Percentiles rank a stretch among this genome's conserved stretches.
Evolutionary conservation across 2,329 filamentous ascomycete genomes (phyloP).

Genomic region (Hymenoscyphus repandus): DNA sequence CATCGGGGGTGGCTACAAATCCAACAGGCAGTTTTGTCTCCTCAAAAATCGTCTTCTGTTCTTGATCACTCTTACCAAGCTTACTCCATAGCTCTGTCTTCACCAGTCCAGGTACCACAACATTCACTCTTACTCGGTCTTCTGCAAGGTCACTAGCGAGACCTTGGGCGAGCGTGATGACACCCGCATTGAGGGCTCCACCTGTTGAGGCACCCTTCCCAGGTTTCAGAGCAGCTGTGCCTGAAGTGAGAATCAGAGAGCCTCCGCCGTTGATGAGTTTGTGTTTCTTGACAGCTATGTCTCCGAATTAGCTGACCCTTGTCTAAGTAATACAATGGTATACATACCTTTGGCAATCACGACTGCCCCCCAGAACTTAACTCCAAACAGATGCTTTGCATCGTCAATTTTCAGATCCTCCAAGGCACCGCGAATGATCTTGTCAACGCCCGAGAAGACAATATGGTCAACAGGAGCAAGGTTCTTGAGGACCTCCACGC

Average conservation of each 20-base stretch:
- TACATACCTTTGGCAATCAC: constrained; percentile 32
- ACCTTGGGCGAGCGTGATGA: constrained; percentile 47
- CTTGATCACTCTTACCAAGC: constrained; percentile 23
- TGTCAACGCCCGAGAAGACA: constrained; percentile 35
- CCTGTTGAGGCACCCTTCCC: constrained; percentile 35
- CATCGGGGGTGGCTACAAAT: constrained; percentile 32
- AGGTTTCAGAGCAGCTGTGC: constrained; percentile 33
- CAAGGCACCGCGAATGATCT: constrained; percentile 34
- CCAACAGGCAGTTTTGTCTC: constrained; percentile 24
- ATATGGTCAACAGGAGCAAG: constrained; percentile 36
- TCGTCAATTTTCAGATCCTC: constrained; percentile 32
- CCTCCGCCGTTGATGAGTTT: constrained; percentile 35
- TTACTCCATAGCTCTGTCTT: constrained; percentile 42
- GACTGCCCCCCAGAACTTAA: constrained; percentile 38
- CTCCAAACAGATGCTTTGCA: constrained; percentile 34
- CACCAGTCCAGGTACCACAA: constrained; percentile 51
- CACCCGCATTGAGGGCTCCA: constrained; percentile 35
- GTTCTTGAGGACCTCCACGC: constrained; percentile 28
- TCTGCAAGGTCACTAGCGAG: constrained; percentile 52
- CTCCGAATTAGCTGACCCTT: background rate
- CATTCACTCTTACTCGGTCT: constrained; percentile 56
- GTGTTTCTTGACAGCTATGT: constrained; percentile 32
- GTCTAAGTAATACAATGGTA: background rate
- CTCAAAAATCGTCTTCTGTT: constrained; percentile 23
- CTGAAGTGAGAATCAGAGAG: constrained; percentile 35